A percentile compares a stretch with the other conserved stretches of the same genome.
Evolutionary conservation across 768 basidiomycete species (phyloP).

Genomic region (Fomitopsis pulvina): DNA sequence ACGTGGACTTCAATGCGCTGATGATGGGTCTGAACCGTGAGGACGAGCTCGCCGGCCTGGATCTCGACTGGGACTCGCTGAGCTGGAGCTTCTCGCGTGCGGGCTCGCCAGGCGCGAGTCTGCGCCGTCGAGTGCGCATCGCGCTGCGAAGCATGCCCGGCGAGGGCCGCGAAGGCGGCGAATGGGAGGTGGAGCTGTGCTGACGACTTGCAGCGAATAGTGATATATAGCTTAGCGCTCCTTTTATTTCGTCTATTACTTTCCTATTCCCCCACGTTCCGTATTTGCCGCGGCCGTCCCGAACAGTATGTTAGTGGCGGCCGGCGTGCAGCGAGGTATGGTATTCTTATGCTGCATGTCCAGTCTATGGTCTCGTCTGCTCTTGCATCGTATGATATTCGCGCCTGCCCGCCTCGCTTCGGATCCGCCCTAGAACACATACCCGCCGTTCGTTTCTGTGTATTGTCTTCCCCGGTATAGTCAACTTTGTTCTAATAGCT

Average conservation of each 20-base stretch:
- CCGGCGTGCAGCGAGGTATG: not conserved
- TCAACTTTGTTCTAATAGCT: not conserved
- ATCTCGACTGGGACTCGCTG: slow-evolving; percentile 11
- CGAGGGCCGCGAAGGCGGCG: slow-evolving; percentile 59
- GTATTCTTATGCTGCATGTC: not conserved
- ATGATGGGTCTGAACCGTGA: not conserved
- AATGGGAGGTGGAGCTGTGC: slow-evolving; percentile 76
- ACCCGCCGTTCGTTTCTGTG: not conserved
- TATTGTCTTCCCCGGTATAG: not conserved
- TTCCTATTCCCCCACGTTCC: not conserved
- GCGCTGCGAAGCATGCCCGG: slow-evolving; percentile 60
- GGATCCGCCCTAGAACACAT: not conserved
- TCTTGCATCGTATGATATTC: not conserved
- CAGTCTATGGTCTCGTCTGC: not conserved
- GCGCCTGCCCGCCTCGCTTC: not conserved
- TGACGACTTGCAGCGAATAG: slow-evolving; percentile 17
- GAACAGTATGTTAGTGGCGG: too few relatives aligned
- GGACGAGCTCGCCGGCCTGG: slow-evolving; percentile 1
- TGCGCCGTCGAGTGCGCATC: slow-evolving; percentile 55
- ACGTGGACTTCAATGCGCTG: slow-evolving; percentile 2
- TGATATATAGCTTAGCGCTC: not conserved
- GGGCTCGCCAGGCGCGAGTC: slow-evolving; percentile 16
- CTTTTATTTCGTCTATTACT: not conserved
- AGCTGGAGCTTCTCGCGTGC: slow-evolving; percentile 14
- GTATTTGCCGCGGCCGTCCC: not conserved